Evolutionary conservation across 2,329 filamentous ascomycete species (phyloP).

Genomic region (Passalora sequoiae): DNA sequence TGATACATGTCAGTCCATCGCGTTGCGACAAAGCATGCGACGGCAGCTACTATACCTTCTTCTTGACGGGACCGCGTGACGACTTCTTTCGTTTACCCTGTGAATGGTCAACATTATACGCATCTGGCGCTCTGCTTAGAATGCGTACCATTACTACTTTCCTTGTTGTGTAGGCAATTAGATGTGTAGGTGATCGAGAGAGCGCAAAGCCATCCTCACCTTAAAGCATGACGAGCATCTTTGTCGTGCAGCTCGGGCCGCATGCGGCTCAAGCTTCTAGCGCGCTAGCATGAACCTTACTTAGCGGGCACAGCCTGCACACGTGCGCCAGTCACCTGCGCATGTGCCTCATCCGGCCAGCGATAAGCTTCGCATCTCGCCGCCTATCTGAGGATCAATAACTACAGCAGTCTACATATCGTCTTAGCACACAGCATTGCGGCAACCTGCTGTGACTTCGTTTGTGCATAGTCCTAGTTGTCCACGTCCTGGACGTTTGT

Average conservation of each 20-base stretch:
- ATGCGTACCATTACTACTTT: constrained; percentile 11
- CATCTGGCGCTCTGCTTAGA: too few species aligned
- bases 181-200: not conserved
- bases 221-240: too few species aligned
- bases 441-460: not conserved
- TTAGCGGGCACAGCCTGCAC: too few species aligned
- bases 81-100: constrained; percentile 87
- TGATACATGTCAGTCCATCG: constrained; percentile 6
- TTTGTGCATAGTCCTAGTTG: too few species aligned
- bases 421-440: not conserved
- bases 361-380: constrained; percentile 5
- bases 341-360: too few species aligned
- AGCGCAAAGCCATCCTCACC: not conserved
- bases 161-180: constrained; percentile 1
- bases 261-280: not conserved
- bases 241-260: too few species aligned
- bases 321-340: too few species aligned
- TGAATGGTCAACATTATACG: not conserved
- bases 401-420: not conserved
- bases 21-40: not conserved
- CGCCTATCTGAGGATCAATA: not conserved
- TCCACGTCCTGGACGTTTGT: too few species aligned
- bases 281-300: not conserved
- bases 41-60: constrained; percentile 57
- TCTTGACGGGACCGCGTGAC: constrained; percentile 70